Conservation (phyloP, 2,329 filamentous ascomycete genomes). For the Microthyrium microscopicum region DNA sequence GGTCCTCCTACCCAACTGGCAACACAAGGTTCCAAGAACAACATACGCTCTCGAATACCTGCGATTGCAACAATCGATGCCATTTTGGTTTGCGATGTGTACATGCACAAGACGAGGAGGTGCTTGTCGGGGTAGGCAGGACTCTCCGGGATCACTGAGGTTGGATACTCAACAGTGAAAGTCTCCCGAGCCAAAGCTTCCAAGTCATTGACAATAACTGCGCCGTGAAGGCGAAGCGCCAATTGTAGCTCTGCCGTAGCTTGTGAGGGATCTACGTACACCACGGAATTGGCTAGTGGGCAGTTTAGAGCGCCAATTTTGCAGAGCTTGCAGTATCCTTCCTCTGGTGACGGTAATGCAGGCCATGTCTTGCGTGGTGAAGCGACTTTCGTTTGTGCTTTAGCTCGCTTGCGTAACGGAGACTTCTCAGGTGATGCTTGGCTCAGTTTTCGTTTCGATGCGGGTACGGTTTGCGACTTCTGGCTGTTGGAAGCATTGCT, state of each 20-base stretch:
- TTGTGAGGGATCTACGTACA: slow-evolving; percentile 3
- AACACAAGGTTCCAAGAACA: no score
- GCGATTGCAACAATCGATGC: no score
- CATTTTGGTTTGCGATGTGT: no score
- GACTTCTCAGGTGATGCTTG: background rate
- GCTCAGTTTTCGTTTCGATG: background rate
- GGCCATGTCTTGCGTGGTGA: background rate
- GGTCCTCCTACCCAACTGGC: no score
- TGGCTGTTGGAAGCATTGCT: no score
- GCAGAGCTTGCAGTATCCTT: background rate
- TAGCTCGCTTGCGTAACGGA: background rate
- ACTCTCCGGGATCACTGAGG: slow-evolving; percentile 2
- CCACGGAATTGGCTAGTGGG: slow-evolving; percentile 3
- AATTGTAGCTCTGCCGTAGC: slow-evolving; percentile 4
- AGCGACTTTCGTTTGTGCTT: background rate
- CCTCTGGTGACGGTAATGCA: background rate
- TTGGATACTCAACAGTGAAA: background rate
- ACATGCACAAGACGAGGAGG: background rate
- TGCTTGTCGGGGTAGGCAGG: slow-evolving; percentile 1
- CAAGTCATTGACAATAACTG: slow-evolving; percentile 1
- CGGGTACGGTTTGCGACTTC: background rate
- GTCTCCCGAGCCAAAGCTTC: slow-evolving; percentile 4
- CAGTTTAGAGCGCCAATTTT: background rate
- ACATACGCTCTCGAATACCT: no score
- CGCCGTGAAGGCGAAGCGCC: slow-evolving; percentile 1